Evolutionary conservation across 306 rosid species (phyloP).

Genomic region (Dalbergia cochinchinensis): DNA sequence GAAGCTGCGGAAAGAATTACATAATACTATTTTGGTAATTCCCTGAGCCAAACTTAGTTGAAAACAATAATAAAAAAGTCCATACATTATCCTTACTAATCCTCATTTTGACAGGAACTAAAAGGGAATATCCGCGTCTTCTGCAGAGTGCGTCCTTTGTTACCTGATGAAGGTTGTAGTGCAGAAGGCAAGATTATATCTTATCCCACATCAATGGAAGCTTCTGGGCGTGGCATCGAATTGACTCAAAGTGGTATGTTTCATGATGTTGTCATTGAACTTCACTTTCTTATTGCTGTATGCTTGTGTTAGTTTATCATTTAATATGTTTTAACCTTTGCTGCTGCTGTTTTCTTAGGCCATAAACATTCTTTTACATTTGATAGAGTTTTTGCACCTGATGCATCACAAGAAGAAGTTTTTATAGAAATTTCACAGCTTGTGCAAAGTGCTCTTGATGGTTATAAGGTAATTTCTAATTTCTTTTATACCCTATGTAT

Average conservation of each 20-base stretch:
- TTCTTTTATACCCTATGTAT: conserved; percentile 20
- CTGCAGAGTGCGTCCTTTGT: conserved; percentile 94
- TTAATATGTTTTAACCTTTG: conserved; percentile 38
- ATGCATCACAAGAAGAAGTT: conserved; percentile 81
- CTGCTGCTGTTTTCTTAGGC: conserved; percentile 57
- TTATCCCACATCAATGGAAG: conserved; percentile 88
- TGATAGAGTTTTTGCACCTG: conserved; percentile 92
- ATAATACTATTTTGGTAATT: conserved; percentile 91
- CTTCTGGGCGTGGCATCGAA: conserved; percentile 88
- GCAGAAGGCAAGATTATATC: conserved; percentile 73
- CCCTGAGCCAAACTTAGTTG: conserved; percentile 28
- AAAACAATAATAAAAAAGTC: background rate
- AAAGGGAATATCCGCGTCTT: conserved; percentile 98
- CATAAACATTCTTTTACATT: conserved; percentile 88
- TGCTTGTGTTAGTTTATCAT: conserved; percentile 29
- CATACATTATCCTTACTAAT: conserved; percentile 32
- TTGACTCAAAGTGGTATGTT: conserved; percentile 73
- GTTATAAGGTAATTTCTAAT: conserved; percentile 82
- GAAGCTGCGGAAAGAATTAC: conserved; percentile 84
- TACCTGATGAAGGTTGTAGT: conserved; percentile 75
- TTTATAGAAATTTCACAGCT: conserved; percentile 96
- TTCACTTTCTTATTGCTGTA: conserved; percentile 21
- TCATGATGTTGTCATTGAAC: conserved; percentile 22
- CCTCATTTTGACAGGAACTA: conserved; percentile 69
- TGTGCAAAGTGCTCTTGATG: too few species aligned